Conservation (phyloP, 495 filamentous ascomycete species). For the Penicillium riverlandense region DNA sequence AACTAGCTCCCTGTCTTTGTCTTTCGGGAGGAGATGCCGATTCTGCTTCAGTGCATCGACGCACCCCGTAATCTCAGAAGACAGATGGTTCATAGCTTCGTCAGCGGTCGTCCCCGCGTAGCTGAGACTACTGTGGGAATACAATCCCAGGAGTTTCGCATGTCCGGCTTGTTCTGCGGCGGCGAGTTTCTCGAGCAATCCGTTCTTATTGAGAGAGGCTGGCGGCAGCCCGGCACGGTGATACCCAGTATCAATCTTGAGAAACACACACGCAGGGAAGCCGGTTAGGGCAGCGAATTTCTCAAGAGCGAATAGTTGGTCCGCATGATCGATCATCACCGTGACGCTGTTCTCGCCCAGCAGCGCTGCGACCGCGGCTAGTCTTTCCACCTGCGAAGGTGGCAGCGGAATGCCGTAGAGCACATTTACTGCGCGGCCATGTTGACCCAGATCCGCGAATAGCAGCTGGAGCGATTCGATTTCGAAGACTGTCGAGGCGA, state of each 20-base stretch:
- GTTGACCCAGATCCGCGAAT: conserved; percentile 47
- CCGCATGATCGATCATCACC: conserved; percentile 67
- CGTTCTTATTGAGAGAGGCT: conserved; percentile 38
- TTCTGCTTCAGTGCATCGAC: conserved; percentile 38
- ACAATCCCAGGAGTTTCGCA: conserved; percentile 56
- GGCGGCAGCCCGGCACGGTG: conserved; percentile 64
- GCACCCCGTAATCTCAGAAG: conserved; percentile 54
- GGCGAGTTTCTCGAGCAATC: conserved; percentile 44
- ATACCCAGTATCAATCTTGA: conserved; percentile 77
- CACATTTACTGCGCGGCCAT: conserved; percentile 52
- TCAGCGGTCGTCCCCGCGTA: conserved; percentile 47
- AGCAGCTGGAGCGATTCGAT: conserved; percentile 61
- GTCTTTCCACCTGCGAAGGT: conserved; percentile 50
- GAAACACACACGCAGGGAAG: conserved; percentile 48
- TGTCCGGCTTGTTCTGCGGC: conserved; percentile 25
- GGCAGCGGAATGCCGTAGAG: conserved; percentile 72
- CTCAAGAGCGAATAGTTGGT: conserved; percentile 46
- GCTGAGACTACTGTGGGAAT: conserved; percentile 73
- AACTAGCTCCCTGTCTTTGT: conserved; percentile 35
- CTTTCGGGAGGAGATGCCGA: conserved; percentile 12
- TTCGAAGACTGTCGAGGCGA: conserved; percentile 75
- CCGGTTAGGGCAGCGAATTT: conserved; percentile 28
- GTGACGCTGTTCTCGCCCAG: conserved; percentile 49
- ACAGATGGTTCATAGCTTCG: conserved; percentile 51
- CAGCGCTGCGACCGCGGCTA: conserved; percentile 41